A percentile compares a stretch with the other conserved stretches of the same genome.
These are phyloP conservation scores for Chaetomium sp. DNA, from an alignment of 2,329 filamentous ascomycete species.

Conservation along the genomic window DNA sequence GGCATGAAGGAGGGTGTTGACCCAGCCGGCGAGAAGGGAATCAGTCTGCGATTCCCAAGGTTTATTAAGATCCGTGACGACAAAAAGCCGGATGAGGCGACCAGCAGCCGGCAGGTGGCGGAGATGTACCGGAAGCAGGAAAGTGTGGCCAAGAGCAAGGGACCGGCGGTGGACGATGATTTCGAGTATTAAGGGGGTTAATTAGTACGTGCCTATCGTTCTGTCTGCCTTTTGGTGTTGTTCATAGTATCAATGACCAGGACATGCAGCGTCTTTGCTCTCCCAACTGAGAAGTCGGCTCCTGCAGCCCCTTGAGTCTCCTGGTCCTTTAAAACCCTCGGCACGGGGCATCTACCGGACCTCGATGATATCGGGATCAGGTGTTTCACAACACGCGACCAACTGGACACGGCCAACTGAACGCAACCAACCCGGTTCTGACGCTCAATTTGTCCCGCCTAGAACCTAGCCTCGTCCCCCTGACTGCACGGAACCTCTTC, in stretches of 20 bases:
- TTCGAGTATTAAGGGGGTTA: conserved; percentile 78
- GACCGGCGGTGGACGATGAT: conserved; percentile 87
- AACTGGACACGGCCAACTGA: background rate
- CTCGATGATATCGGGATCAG: background rate
- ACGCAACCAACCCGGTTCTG: background rate
- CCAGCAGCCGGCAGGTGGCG: conserved; percentile 78
- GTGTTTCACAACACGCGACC: background rate
- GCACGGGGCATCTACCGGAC: background rate
- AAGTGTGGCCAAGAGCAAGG: conserved; percentile 82
- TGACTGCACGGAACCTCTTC: too few relatives aligned
- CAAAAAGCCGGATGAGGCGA: conserved; percentile 93
- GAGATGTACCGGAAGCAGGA: conserved; percentile 98
- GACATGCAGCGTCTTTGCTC: background rate
- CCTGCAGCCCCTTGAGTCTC: background rate
- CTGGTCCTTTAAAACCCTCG: background rate
- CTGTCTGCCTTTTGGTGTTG: background rate
- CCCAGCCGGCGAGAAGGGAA: conserved; percentile 70
- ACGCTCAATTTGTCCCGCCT: background rate
- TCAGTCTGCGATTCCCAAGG: conserved; percentile 86
- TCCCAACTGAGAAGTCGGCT: background rate
- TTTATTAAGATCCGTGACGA: conserved; percentile 93
- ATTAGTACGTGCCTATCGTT: background rate
- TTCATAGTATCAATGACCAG: background rate
- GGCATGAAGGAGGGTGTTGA: conserved; percentile 80
- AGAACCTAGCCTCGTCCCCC: too few relatives aligned